A percentile compares a stretch with the other conserved stretches of the same genome.
Conservation (phyloP, 495 filamentous ascomycete genomes). For the Penicillium simplicissimum region DNA sequence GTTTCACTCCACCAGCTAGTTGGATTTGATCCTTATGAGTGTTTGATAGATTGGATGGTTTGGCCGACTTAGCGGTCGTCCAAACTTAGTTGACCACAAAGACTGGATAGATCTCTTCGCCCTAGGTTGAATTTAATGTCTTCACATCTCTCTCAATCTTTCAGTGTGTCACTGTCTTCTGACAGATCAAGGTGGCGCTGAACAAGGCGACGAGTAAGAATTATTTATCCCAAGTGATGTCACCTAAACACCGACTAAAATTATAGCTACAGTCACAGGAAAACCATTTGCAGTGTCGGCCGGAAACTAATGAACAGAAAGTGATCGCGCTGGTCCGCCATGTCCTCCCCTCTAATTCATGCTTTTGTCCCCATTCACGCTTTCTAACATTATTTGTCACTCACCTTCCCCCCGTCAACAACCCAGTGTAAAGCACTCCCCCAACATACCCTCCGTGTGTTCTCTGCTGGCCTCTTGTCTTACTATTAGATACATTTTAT, state of each 20-base stretch:
- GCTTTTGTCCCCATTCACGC: background rate
- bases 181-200: too few species aligned
- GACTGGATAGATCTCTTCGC: too few species aligned
- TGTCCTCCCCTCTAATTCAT: constrained; percentile 3
- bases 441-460: background rate
- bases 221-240: background rate
- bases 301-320: constrained; percentile 41
- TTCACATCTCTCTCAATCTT: too few species aligned
- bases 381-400: constrained; percentile 6
- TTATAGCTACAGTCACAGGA: constrained; percentile 29
- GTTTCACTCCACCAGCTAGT: too few species aligned
- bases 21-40: too few species aligned
- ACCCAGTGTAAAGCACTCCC: constrained; percentile 13
- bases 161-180: too few species aligned
- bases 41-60: too few species aligned
- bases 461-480: constrained; percentile 16
- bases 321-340: constrained; percentile 6
- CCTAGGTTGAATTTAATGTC: too few species aligned
- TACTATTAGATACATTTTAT: constrained; percentile 32
- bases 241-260: background rate
- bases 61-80: too few species aligned
- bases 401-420: background rate
- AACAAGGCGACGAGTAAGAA: constrained; percentile 44
- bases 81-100: too few species aligned
- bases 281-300: constrained; percentile 43